Evolutionary conservation across 257 asterid genomes (phyloP).

Genomic region (Solanum okadae): DNA sequence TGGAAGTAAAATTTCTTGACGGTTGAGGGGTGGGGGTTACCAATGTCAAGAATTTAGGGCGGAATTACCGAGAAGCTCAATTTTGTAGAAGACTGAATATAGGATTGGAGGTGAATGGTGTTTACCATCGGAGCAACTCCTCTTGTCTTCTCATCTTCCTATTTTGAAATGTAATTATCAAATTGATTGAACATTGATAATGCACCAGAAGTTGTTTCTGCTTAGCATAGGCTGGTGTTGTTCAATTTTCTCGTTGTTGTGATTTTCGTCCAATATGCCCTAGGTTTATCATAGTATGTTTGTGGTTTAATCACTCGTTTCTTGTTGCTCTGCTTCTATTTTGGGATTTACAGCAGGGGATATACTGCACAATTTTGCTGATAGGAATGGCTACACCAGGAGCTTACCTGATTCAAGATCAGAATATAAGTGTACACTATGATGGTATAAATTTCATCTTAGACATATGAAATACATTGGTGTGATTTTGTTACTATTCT

Average conservation of each 20-base stretch:
- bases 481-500: background rate
- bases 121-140: background rate
- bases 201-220: background rate
- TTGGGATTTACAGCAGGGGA: background rate
- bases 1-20: background rate
- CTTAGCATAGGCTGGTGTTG: background rate
- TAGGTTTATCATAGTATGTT: too few relatives aligned
- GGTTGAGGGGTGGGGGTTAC: background rate
- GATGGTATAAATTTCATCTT: constrained; percentile 28
- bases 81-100: background rate
- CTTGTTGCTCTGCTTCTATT: background rate
- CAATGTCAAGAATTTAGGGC: background rate
- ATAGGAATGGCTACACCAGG: background rate
- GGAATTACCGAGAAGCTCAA: background rate
- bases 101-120: background rate
- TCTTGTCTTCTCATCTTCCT: background rate
- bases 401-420: constrained; percentile 35
- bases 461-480: background rate
- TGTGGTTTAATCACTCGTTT: too few relatives aligned
- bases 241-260: background rate
- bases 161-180: background rate
- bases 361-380: background rate
- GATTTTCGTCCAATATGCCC: too few relatives aligned
- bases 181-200: background rate
- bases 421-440: constrained; percentile 48